Base-by-base conservation (phyloP, 495 filamentous ascomycete genomes). In the Aspergillus homomorphus region DNA sequence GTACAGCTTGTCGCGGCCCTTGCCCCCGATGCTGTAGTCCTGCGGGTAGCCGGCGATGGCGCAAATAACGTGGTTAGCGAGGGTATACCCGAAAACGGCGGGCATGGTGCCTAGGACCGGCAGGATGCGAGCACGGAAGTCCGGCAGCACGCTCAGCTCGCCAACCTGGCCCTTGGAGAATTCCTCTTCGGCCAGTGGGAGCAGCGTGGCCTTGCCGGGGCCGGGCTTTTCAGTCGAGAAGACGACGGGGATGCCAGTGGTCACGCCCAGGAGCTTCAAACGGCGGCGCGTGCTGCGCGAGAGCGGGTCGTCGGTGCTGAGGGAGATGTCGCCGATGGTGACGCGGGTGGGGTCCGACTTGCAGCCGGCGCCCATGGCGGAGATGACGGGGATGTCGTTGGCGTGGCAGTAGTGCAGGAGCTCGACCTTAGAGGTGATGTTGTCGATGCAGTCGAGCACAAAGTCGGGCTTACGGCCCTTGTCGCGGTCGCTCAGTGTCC, bases 21-120 rank as follows among this genome's bases (percentile, higher is more conserved):
- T 98, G n/a, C 82, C 73, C 10, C 67, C 84, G 1, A 84, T 80
- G 5, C 86, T 79, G 65, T 95, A 94, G 53, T 96, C 91, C 56
- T 86, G 83, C 0, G 93, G 95, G 66, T 98, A 98, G 22, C 84
- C 88, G 1, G 91, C 80, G n/a, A 96, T 82, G 43, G 87, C 84
- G 60, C 94, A 81, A 57, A 98, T 90, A 41, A 98, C 84, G 62
- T 96, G 90, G 68, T 97, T 99, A 1, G 94, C 94, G 23, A 88
- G 81, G 1, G 86, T 87, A 57, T 95, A 89, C 15, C 94, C 94
- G 75, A 99, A 99, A 0, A 97, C 84, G 2, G 93, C 92, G 1
- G 94, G 94, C 92, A 99, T 96, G 0, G 94, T 98, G 3, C 94
- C 94, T 18, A 99, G 73, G 0, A 99, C 94, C 0, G 94, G 94